Base-by-base conservation (phyloP, 2,329 filamentous ascomycete genomes). In the Trichophyton rubrum region DNA sequence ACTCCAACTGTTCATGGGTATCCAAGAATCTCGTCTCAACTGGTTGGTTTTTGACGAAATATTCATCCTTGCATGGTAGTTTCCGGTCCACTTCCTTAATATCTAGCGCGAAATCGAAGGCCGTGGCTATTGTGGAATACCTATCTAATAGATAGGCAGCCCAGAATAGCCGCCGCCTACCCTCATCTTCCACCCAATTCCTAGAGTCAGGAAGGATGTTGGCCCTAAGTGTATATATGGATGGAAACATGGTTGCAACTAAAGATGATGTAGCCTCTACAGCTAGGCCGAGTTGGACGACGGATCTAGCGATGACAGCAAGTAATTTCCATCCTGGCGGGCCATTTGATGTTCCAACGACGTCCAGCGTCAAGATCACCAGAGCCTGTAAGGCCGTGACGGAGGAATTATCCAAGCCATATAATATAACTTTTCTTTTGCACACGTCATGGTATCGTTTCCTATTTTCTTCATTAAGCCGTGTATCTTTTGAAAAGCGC, bases 321-420 rank as follows among this genome's bases (percentile, higher is more conserved):
- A 96, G 84, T 61, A 96, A 81, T 69, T 95, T 95, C 90, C 90
- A 95, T 2, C 89, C 90, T 0, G 90, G 90, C 1, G 90, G 90
- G 0, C 91, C 91, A 70, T 96, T 95, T 41, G 90, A 90, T 67
- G 83, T 88, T 7, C 91, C 91, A 35, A 90, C 86, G 24, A 95
- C 80, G 69, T 96, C 90, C 9, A 96, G 75, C 0, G 90, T 89
- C 3, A 96, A 77, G 57, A 96, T 93, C 1, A 95, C 89, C 5
- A 96, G 77, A 3, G 91, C 90, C 70, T 96, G 90, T 3, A 96
- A 78, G 1, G 89, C 85, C 71, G 90, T 92, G 62, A 96, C 89
- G 0, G 90, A 93, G 11, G 89, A 91, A 67, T 93, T 90, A 68
- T 95, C 90, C 67, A 96, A 82, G 3, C 90, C 90, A 67, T 95